Conservation (phyloP, 2,329 filamentous ascomycete genomes). For the Aspergillus aculeatinus region DNA sequence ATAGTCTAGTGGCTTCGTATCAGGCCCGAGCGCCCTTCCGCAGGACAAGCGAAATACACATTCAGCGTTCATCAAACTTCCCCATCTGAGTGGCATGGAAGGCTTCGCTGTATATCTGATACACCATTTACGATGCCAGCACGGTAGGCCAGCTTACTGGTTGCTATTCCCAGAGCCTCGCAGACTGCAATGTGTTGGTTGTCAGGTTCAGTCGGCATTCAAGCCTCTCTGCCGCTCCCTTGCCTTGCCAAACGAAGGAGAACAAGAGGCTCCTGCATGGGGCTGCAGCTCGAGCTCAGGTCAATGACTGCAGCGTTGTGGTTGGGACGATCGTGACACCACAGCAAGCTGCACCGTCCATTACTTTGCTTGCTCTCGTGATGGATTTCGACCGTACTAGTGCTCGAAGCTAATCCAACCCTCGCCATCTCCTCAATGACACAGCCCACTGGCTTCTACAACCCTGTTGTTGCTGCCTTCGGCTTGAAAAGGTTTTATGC, state of each 20-base stretch:
- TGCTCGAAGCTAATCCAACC: background rate
- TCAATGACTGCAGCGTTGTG: background rate
- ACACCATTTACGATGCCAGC: background rate
- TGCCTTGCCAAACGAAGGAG: background rate
- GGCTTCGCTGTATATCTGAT: slow-evolving; percentile 14
- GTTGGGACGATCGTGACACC: background rate
- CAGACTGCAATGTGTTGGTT: background rate
- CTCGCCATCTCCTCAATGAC: background rate
- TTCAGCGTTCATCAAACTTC: slow-evolving; percentile 19
- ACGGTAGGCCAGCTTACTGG: background rate
- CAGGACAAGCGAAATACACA: slow-evolving; percentile 3
- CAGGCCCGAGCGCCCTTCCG: slow-evolving; percentile 15
- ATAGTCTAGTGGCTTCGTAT: background rate
- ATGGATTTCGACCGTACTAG: background rate
- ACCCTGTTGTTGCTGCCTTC: background rate
- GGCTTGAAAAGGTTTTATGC: background rate
- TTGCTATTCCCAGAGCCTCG: background rate
- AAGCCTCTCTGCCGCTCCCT: slow-evolving; percentile 10
- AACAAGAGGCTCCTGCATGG: background rate
- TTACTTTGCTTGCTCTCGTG: background rate
- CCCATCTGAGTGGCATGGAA: slow-evolving; percentile 24
- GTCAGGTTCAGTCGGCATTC: slow-evolving; percentile 6
- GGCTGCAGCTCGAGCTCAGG: background rate
- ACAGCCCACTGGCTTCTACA: background rate
- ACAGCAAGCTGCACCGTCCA: background rate